Evolutionary conservation across 208 protist genomes (phyloP), one percentile per base, ranked within the genome.

Genomic region (Wallacemonas sp.): DNA sequence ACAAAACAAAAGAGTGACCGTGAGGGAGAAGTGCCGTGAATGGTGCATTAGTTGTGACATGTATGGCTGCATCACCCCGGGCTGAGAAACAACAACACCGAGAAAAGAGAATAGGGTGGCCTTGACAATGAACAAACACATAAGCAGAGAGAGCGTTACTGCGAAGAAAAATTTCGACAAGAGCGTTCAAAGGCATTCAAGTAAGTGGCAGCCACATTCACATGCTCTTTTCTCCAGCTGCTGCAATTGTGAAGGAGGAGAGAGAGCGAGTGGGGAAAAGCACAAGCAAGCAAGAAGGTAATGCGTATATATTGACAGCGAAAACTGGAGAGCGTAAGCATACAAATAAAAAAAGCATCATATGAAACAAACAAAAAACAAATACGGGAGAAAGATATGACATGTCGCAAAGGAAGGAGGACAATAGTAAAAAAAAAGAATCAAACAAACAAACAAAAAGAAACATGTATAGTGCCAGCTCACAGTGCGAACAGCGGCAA

Each of bases 401-500:
- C 16, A 72, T 30, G 9, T 14, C 6, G 9, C 36, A 47, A 23
- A 17, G 3, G 43, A 47, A 21, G 11, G 3, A 55, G 24, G 17
- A 55, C 24, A 32, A 8, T 3, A 32, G 30, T 32, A 32, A 74
- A 57, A 41, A 65, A 54, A 12, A 62, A 47, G 36, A 41, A 41
- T 41, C 9, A 6, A 41, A 14, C 36, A 41, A 41, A 41, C 36
- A 41, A 41, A 41, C 6, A 41, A 14, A 14, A 17, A 14, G 36
- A 14, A 6, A 14, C 6, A 41, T 14, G 36, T 14, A n/a, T n/a
- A n/a, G 36, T 41, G 47, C 5, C 8, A 11, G n/a, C 26, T 61
- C 76, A 92, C 16, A 92, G 66, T 0, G 77, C 69, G 65, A 96
- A 93, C 19, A 96, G 36, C 3, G 91, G 76, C 32, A 92, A 68